Percentiles rank a stretch among this genome's conserved stretches.
These are phyloP conservation scores for Akanthomyces lecanii DNA, from an alignment of 2,329 filamentous ascomycete genomes.

Conservation along the genomic window DNA sequence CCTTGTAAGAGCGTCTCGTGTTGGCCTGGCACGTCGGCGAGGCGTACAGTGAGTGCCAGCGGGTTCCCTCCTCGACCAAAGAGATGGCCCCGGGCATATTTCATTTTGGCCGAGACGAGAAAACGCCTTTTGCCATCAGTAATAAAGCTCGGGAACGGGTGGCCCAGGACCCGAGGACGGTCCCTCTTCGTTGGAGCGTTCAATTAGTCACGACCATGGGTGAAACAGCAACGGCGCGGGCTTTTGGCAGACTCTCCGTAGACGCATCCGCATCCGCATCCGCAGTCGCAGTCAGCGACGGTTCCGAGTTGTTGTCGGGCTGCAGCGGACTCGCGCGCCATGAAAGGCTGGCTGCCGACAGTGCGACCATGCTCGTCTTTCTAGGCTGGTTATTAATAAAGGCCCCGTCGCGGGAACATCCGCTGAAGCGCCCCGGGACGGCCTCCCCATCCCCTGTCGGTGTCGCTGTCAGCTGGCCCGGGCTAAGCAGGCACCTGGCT, in stretches of 20 bases:
- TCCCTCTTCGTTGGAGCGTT: too few species aligned
- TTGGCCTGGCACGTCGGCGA: neutral
- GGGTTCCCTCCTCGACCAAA: neutral
- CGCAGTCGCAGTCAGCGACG: too few species aligned
- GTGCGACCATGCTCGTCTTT: too few species aligned
- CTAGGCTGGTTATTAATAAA: too few species aligned
- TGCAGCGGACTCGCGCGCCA: neutral
- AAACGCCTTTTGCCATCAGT: too few species aligned
- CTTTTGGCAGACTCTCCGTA: neutral
- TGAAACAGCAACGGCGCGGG: neutral
- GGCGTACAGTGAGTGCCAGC: neutral
- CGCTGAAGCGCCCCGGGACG: slow-evolving; percentile 9
- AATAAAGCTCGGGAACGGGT: too few species aligned
- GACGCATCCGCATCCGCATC: too few species aligned
- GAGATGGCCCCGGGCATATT: neutral
- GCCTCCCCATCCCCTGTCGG: neutral
- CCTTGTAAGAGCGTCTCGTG: neutral
- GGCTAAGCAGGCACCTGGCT: slow-evolving; percentile 10
- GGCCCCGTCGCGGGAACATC: slow-evolving; percentile 15
- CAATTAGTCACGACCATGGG: neutral
- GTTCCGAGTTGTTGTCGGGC: neutral
- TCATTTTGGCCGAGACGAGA: neutral
- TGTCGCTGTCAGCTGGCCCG: slow-evolving; percentile 11
- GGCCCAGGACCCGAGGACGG: neutral
- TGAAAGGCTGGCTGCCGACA: too few species aligned